These are phyloP conservation scores for Nemania abortiva DNA, from an alignment of 2,329 filamentous ascomycete genomes.

Conservation along the genomic window DNA sequence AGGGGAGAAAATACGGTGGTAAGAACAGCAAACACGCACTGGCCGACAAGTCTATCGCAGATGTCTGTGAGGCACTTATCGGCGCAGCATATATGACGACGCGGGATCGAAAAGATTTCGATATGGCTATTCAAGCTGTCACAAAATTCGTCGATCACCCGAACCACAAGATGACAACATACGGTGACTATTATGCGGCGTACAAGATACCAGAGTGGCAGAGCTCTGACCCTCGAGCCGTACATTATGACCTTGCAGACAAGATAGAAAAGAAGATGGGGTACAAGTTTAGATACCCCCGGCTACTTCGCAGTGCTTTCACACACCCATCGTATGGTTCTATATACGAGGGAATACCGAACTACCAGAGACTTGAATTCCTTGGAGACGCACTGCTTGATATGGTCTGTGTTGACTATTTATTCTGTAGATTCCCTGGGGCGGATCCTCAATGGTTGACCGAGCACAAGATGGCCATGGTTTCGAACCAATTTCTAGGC, in stretches of 20 bases:
- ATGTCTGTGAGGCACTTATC: constrained; percentile 94
- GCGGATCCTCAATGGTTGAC: constrained; percentile 97
- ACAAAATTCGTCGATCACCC: constrained; percentile 76
- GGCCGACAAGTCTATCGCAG: constrained; percentile 90
- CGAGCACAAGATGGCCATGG: constrained; percentile 99
- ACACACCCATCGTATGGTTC: constrained; percentile 86
- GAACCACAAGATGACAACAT: constrained; percentile 77
- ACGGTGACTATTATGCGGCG: constrained; percentile 76
- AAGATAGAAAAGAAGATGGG: constrained; percentile 70
- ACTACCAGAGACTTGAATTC: constrained; percentile 93
- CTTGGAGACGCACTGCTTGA: constrained; percentile 82
- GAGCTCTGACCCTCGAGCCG: constrained; percentile 68
- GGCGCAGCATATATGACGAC: constrained; percentile 79
- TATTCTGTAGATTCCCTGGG: constrained; percentile 80
- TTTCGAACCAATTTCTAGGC: constrained; percentile 93
- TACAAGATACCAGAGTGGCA: constrained; percentile 82
- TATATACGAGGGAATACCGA: constrained; percentile 81
- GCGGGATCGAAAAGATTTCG: constrained; percentile 58
- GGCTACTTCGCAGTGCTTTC: constrained; percentile 85
- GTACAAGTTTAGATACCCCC: constrained; percentile 78
- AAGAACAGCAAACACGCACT: constrained; percentile 71
- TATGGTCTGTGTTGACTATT: constrained; percentile 75
- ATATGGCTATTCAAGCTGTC: constrained; percentile 72
- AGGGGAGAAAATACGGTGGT: constrained; percentile 73
- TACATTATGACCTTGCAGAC: constrained; percentile 75